Conservation (phyloP, 1,284 basidiomycete genomes). For the Cutaneotrichosporon daszewskae region DNA sequence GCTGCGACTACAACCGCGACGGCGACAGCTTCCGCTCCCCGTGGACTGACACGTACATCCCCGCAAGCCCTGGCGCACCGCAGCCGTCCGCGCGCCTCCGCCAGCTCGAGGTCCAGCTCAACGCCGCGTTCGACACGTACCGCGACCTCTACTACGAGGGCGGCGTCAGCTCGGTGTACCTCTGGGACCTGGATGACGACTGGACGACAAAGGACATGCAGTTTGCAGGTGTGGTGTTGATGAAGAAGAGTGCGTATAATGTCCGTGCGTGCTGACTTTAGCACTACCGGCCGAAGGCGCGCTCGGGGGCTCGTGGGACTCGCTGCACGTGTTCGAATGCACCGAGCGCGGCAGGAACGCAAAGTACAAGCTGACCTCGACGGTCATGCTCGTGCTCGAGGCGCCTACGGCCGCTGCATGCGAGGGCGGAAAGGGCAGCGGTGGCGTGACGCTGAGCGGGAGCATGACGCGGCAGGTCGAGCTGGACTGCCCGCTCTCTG, state of each 20-base stretch:
- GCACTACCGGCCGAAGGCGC: slow-evolving; percentile 14
- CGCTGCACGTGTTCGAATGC: slow-evolving; percentile 95
- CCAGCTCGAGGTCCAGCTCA: slow-evolving; percentile 85
- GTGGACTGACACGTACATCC: slow-evolving; percentile 92
- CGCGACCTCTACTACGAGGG: slow-evolving; percentile 98
- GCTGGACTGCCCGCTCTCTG: slow-evolving; percentile 73
- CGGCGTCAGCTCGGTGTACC: slow-evolving; percentile 92
- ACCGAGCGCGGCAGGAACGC: slow-evolving; percentile 82
- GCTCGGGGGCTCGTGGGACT: slow-evolving; percentile 71
- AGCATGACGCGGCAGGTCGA: slow-evolving; percentile 96
- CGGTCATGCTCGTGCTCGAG: slow-evolving; percentile 91
- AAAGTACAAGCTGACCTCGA: slow-evolving; percentile 95
- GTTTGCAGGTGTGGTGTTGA: slow-evolving; percentile 91
- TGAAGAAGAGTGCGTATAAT: slow-evolving; percentile 79
- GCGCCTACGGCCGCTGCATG: slow-evolving; percentile 51
- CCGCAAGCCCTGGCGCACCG: slow-evolving; percentile 76
- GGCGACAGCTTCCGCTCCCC: slow-evolving; percentile 93
- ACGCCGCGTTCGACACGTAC: slow-evolving; percentile 96
- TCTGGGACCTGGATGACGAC: slow-evolving; percentile 89
- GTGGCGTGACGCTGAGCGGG: slow-evolving; percentile 79
- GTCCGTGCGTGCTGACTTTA: slow-evolving; percentile 3
- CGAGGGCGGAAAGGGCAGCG: slow-evolving; percentile 50
- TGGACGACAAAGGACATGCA: slow-evolving; percentile 37
- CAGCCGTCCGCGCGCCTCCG: slow-evolving; percentile 75
- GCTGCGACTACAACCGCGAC: slow-evolving; percentile 96